Evolutionary conservation across 345 rosid genomes (phyloP).

Genomic region (Salix arbutifolia): DNA sequence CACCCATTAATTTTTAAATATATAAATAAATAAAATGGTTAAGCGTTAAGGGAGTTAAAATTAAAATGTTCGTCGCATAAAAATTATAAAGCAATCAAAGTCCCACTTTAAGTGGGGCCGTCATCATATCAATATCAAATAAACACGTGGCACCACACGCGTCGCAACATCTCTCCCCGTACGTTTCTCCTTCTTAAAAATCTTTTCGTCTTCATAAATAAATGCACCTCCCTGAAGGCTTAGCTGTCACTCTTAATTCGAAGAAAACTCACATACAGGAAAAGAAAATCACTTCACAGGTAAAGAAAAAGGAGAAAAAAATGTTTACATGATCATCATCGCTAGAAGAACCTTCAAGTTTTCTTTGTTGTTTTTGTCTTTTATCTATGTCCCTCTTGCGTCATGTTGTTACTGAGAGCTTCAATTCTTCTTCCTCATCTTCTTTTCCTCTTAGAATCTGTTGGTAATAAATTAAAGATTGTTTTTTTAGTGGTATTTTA

Average conservation of each 20-base stretch:
- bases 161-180: slow-evolving; percentile 23
- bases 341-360: neutral
- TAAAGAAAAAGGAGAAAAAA: neutral
- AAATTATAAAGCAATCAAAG: neutral
- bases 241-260: neutral
- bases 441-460: neutral
- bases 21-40: no score
- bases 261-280: neutral
- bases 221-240: neutral
- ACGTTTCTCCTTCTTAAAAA: slow-evolving; percentile 36
- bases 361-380: neutral
- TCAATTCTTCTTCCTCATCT: neutral
- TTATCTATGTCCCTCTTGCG: neutral
- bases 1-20: no score
- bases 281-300: neutral
- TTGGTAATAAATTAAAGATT: neutral
- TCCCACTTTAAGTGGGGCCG: slow-evolving; percentile 17
- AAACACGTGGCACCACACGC: slow-evolving; percentile 44
- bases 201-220: neutral
- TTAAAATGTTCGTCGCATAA: neutral
- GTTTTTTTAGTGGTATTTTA: neutral
- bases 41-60: no score
- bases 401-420: neutral
- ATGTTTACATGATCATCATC: no score
- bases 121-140: neutral